Conservation (phyloP, 352 stramenopile genomes). For the Phytopythium boreale region DNA sequence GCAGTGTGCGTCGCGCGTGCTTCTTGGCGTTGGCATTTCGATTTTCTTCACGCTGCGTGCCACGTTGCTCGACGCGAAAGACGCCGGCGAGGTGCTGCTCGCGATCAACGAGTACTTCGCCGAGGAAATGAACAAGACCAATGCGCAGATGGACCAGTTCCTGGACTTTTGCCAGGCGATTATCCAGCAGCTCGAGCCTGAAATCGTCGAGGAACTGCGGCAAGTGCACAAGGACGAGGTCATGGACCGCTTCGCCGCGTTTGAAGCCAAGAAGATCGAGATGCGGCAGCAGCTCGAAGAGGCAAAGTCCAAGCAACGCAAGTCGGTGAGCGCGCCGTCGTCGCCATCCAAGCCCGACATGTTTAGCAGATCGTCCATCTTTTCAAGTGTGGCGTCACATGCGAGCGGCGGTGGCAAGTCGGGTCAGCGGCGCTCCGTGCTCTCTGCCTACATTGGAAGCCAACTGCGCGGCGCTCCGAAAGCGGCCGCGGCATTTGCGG, state of each 20-base stretch:
- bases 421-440: slow-evolving; percentile 10
- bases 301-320: slow-evolving; percentile 49
- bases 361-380: slow-evolving; percentile 31
- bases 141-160: slow-evolving; percentile 68
- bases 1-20: slow-evolving; percentile 61
- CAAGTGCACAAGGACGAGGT: slow-evolving; percentile 80
- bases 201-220: slow-evolving; percentile 71
- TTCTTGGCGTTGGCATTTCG: slow-evolving; percentile 70
- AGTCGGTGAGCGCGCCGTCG: slow-evolving; percentile 34
- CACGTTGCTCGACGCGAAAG: slow-evolving; percentile 58
- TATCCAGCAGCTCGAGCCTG: slow-evolving; percentile 65
- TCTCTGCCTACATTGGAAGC: slow-evolving; percentile 72
- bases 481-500: neutral
- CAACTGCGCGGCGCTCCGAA: slow-evolving; percentile 39
- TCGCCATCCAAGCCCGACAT: slow-evolving; percentile 57
- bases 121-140: slow-evolving; percentile 63
- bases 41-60: slow-evolving; percentile 73
- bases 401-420: slow-evolving; percentile 21
- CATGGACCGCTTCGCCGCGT: slow-evolving; percentile 74
- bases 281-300: slow-evolving; percentile 81
- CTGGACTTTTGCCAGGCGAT: slow-evolving; percentile 60
- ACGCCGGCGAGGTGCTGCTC: slow-evolving; percentile 76
- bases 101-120: slow-evolving; percentile 81
- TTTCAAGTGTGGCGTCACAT: slow-evolving; percentile 18
- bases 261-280: slow-evolving; percentile 83